Base-by-base conservation (phyloP, 2,329 filamentous ascomycete genomes). In the Verticillium tricorpus region DNA sequence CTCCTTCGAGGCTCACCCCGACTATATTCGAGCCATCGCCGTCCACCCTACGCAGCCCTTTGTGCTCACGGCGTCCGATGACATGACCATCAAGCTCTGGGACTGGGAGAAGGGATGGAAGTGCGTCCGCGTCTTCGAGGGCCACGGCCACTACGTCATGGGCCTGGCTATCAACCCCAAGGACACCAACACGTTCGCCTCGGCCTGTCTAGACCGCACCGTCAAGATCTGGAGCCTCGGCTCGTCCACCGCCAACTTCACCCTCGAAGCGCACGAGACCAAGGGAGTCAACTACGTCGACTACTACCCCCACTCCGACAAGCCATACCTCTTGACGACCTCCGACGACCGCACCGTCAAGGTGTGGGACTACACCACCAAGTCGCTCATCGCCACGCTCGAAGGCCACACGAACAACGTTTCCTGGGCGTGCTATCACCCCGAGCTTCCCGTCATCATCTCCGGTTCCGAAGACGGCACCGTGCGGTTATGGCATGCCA, bases 81-180 rank as follows among this genome's bases (percentile, higher is more conserved):
- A 97, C 75, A 96, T 97, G 93, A 97, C 93, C 62, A 97, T 97
- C 74, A 97, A 95, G 83, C 84, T 97, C 58, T 99, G 95, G 93
- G 93, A 99, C 75, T 99, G 95, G 95, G 95, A 99, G 70, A 96
- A 95, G 77, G 88, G 88, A 69, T 99, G 95, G 95, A 97, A 97
- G 77, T 98, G 94, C 73, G 92, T 98, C 35, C 93, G 97, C 76
- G 87, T 96, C 55, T 99, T 97, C 71, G 94, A 98, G 75, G 95
- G 95, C 34, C 96, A 99, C 74, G 91, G 89, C 69, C 95, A 96
- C 80, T 97, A 96, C 68, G 94, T 97, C 66, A 97, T 98, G 94
- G 92, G 92, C 32, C 82, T 98, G 66, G 90, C 94, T 59, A 97
- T 98, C 75, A 99, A 99, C 77, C 95, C 95, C 58, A 99, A 99